phyloP scores from a whole-genome alignment of 768 basidiomycete genomes.

The Pulveroboletus sp. region DNA sequence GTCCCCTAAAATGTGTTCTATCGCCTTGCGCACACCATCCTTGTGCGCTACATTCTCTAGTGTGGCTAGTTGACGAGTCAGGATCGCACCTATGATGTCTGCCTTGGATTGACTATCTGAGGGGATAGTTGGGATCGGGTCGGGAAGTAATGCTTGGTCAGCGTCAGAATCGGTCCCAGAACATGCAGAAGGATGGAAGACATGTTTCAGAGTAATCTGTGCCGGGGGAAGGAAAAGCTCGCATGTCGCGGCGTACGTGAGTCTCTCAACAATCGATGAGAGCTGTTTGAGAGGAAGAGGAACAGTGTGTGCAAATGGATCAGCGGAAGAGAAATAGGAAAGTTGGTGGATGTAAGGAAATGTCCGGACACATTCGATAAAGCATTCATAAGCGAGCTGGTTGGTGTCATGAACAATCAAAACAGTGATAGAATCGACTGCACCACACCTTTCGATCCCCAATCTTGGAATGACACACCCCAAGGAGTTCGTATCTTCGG shows the following conservation, averaged over 20 bases:
- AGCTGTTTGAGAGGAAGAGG: slow-evolving; percentile 50
- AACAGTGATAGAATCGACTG: neutral
- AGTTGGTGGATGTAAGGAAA: slow-evolving; percentile 46
- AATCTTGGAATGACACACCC: slow-evolving; percentile 70
- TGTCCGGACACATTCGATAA: slow-evolving; percentile 43
- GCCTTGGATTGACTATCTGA: slow-evolving; percentile 8
- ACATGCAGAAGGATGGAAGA: neutral
- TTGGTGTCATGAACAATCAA: neutral
- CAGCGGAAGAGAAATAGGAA: slow-evolving; percentile 10
- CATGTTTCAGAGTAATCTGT: slow-evolving; percentile 43
- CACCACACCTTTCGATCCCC: slow-evolving; percentile 65
- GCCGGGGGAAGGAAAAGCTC: slow-evolving; percentile 55
- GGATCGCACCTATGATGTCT: slow-evolving; percentile 45
- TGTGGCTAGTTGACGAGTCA: slow-evolving; percentile 57
- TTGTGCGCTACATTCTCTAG: slow-evolving; percentile 57
- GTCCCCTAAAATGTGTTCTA: slow-evolving; percentile 44
- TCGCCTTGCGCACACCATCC: slow-evolving; percentile 42
- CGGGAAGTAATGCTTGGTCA: neutral
- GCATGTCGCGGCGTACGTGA: slow-evolving; percentile 62
- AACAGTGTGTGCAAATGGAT: slow-evolving; percentile 36
- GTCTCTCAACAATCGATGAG: slow-evolving; percentile 53
- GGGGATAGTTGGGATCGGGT: slow-evolving; percentile 14
- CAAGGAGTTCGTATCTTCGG: slow-evolving; percentile 78
- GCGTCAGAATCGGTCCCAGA: neutral
- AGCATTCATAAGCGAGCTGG: slow-evolving; percentile 60